Evolutionary conservation across 108 stramenopile species (phyloP).

Genomic region (Stephanodiscus triporus): DNA sequence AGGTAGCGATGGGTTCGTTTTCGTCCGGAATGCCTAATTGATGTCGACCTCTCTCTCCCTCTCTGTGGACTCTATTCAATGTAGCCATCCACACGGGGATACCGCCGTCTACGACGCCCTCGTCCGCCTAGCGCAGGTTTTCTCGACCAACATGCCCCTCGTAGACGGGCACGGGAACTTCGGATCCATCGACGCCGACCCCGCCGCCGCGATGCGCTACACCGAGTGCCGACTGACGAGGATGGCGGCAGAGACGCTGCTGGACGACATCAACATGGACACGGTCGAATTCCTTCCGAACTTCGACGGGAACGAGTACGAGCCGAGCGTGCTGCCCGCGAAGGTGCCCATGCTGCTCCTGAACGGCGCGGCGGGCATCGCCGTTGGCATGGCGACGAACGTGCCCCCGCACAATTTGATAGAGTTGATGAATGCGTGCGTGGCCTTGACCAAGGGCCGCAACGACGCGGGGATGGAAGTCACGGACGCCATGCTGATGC

Average conservation of each 20-base stretch:
- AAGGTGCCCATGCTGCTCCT: constrained; percentile 89
- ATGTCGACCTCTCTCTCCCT: neutral
- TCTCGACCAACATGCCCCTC: constrained; percentile 83
- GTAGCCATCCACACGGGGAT: constrained; percentile 89
- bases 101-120: constrained; percentile 95
- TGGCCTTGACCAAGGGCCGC: constrained; percentile 59
- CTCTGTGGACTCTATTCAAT: neutral
- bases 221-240: constrained; percentile 91
- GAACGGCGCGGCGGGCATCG: constrained; percentile 94
- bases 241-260: constrained; percentile 74
- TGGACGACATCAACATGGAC: constrained; percentile 82
- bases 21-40: neutral
- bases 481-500: constrained; percentile 77
- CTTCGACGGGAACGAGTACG: constrained; percentile 94
- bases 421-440: constrained; percentile 86
- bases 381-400: constrained; percentile 98
- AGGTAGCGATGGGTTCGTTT: neutral
- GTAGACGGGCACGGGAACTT: constrained; percentile 98
- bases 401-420: constrained; percentile 96
- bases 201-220: constrained; percentile 97
- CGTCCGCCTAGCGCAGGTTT: constrained; percentile 94
- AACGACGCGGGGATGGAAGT: constrained; percentile 55
- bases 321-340: constrained; percentile 92
- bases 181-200: constrained; percentile 94
- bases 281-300: constrained; percentile 90